These are phyloP conservation scores for Dalbergia cochinchinensis DNA, from an alignment of 306 rosid genomes.

Conservation along the genomic window DNA sequence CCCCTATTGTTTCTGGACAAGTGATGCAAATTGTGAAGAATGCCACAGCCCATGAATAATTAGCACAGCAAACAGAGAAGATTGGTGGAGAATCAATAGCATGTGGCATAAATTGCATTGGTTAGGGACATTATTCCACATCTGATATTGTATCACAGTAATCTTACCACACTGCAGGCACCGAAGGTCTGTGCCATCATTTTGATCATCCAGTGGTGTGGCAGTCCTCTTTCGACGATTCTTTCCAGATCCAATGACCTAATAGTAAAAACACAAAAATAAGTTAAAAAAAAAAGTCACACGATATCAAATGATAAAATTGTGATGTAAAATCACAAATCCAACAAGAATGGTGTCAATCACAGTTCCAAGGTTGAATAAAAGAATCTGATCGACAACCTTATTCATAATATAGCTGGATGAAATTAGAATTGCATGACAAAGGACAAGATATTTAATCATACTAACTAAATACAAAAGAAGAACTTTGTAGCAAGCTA, in stretches of 20 bases:
- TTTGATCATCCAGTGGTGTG: conserved; percentile 54
- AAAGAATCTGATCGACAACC: background rate
- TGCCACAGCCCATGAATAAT: conserved; percentile 1
- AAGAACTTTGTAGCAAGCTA: background rate
- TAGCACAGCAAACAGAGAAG: conserved; percentile 17
- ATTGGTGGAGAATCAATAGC: background rate
- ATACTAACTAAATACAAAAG: background rate
- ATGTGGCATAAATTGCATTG: conserved; percentile 19
- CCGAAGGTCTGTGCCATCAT: conserved; percentile 53
- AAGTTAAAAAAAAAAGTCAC: conserved; percentile 6
- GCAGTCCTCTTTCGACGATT: conserved; percentile 63
- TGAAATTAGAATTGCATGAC: conserved; percentile 26
- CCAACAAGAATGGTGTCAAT: background rate
- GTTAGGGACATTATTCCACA: conserved; percentile 27
- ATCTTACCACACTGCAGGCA: conserved; percentile 92
- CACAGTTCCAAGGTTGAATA: conserved; percentile 10
- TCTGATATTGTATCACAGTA: conserved; percentile 18
- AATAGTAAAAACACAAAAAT: conserved; percentile 34
- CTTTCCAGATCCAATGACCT: conserved; percentile 68
- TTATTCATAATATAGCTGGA: background rate
- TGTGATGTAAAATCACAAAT: conserved; percentile 14
- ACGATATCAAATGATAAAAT: conserved; percentile 20
- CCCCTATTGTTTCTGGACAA: background rate
- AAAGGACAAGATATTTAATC: conserved; percentile 23
- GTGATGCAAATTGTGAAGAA: conserved; percentile 13